Evolutionary conservation across 116 monocot genomes (phyloP), one percentile per base, ranked within the genome.

Genomic region (Zostera marina): DNA sequence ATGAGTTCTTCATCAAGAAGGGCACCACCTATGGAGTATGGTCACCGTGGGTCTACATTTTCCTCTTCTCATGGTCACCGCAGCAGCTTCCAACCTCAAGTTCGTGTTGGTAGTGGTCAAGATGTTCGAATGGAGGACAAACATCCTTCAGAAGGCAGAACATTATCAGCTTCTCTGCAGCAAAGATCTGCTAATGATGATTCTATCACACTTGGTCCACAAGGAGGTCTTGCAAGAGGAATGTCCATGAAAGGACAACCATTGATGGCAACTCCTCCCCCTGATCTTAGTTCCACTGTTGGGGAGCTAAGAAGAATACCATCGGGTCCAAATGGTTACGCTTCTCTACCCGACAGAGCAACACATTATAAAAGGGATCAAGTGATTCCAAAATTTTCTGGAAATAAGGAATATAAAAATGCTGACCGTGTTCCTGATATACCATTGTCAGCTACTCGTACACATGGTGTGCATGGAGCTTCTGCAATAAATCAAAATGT

Each of bases 241-340:
- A 87, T 92, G 92, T 87, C 87, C 39, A 64, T 72, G 11, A 82
- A 83, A 83, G 83, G 83, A 67, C 83, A 78, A 10, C 61, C 81
- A 63, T 25, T 56, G 16, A 63, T 72, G 22, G 67, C 78, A 63
- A 73, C 38, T 46, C 32, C 32, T 32, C 5, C 5, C 4, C 32
- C 32, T 32, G 32, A 32, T 32, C 32, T 32, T 32, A 3, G 32
- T 32, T 32, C 32, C 5, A 32, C 32, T 5, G 5, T 5, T 32
- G 32, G 32, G 32, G 32, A 32, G 32, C 32, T 32, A 3, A 32
- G 32, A 32, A 32, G 0, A 32, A 32, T 32, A 32, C 32, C 32
- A 32, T 46, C 76, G 13, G 72, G 79, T 64, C 59, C 75, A 48
- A 88, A 76, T 63, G 75, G 75, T 40, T 58, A 62, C 49, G 69